phyloP scores from a whole-genome alignment of 2,329 filamentous ascomycete species.

The Pseudocercospora crystallina region DNA sequence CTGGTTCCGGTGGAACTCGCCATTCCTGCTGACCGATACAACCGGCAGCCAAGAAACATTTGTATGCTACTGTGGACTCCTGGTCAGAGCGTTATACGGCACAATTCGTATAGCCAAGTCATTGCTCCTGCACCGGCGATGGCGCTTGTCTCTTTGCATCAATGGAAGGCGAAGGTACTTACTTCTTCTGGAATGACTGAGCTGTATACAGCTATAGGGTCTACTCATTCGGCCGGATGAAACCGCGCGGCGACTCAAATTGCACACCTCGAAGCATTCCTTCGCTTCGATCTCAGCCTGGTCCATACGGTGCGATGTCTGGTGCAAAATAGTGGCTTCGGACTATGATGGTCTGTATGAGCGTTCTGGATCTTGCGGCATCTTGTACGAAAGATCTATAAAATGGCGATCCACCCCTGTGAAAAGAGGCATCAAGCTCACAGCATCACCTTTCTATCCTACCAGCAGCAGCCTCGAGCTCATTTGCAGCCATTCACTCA shows the following conservation, averaged over 20 bases:
- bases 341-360: background rate
- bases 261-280: background rate
- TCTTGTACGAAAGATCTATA: background rate
- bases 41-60: background rate
- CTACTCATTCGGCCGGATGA: background rate
- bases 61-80: too few species aligned
- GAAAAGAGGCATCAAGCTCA: background rate
- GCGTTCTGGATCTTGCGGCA: background rate
- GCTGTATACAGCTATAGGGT: background rate
- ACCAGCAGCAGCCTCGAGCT: background rate
- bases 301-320: background rate
- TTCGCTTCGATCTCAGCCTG: background rate
- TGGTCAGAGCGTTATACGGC: too few species aligned
- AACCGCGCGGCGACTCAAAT: background rate
- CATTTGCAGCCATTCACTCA: background rate
- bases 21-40: background rate
- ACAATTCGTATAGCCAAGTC: background rate
- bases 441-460: too few species aligned
- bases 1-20: background rate
- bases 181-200: background rate
- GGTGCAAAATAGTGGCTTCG: background rate
- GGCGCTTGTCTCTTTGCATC: background rate
- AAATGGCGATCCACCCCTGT: background rate
- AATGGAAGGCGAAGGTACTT: background rate
- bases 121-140: background rate